Conservation (phyloP, 768 basidiomycete genomes). For the Crassisporium funariophilum region DNA sequence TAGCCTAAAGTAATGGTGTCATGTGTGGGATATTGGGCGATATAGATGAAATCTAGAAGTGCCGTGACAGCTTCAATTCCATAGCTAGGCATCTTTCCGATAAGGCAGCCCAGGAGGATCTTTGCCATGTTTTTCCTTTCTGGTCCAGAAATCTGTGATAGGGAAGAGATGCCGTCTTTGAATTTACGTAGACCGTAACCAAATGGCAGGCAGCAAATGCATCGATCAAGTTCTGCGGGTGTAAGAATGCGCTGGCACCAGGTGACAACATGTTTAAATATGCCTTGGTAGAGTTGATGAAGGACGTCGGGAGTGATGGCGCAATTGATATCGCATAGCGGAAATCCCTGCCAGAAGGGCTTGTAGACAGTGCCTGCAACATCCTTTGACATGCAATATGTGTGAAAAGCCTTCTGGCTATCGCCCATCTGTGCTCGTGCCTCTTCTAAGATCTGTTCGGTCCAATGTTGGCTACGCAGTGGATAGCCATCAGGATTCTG, state of each 20-base stretch:
- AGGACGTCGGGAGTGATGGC: slow-evolving; percentile 4
- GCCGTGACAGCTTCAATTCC: not conserved
- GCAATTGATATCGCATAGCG: not conserved
- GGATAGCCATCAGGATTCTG: too few relatives aligned
- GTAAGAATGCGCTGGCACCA: not conserved
- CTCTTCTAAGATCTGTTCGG: not conserved
- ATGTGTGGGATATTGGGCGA: not conserved
- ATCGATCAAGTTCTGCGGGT: not conserved
- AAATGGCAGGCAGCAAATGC: too few relatives aligned
- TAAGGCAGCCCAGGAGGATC: too few relatives aligned
- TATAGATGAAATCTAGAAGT: not conserved
- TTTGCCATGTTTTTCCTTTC: too few relatives aligned
- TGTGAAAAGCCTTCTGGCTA: too few relatives aligned
- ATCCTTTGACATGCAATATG: slow-evolving; percentile 1
- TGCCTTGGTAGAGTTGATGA: slow-evolving; percentile 7
- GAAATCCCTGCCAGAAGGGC: slow-evolving; percentile 1
- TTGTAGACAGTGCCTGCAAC: not conserved
- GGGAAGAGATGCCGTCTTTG: too few relatives aligned
- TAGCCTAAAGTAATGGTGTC: too few relatives aligned
- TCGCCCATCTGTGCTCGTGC: not conserved
- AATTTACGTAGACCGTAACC: too few relatives aligned
- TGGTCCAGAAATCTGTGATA: too few relatives aligned
- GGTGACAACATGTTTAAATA: slow-evolving; percentile 3
- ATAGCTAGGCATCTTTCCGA: not conserved
- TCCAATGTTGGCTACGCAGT: too few relatives aligned